Conservation (phyloP, 148 eudicot species). For the Fallopia convolvulus region DNA sequence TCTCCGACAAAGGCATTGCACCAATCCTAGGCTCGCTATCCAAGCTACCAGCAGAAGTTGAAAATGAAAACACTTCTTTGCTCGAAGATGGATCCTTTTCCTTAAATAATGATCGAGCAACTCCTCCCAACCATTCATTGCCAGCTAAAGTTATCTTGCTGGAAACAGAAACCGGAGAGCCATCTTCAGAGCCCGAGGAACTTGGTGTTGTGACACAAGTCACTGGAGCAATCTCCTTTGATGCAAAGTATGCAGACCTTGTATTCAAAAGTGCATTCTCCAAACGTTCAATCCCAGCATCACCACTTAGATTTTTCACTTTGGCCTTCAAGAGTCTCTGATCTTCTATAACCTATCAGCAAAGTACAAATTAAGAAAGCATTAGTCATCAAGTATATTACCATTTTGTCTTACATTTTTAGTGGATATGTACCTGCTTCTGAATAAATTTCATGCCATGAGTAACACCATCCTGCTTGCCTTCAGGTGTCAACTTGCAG, state of each 20-base stretch:
- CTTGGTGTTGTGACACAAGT: conserved; percentile 48
- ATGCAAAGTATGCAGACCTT: conserved; percentile 54
- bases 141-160: conserved; percentile 21
- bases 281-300: conserved; percentile 81
- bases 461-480: conserved; percentile 52
- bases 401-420: background rate
- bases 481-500: conserved; percentile 70
- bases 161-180: conserved; percentile 26
- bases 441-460: conserved; percentile 93
- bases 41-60: conserved; percentile 15
- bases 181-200: conserved; percentile 30
- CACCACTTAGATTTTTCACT: conserved; percentile 78
- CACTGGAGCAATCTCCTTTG: conserved; percentile 55
- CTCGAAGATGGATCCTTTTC: conserved; percentile 25
- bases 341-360: conserved; percentile 63
- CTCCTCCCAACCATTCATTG: conserved; percentile 29
- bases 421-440: conserved; percentile 52
- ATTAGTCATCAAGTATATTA: conserved; percentile 6
- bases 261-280: conserved; percentile 66
- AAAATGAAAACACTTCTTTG: conserved; percentile 31
- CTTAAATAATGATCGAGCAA: conserved; percentile 65
- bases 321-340: conserved; percentile 77
- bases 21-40: conserved; percentile 11
- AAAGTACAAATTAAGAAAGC: conserved; percentile 2
- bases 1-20: conserved; percentile 31